Evolutionary conservation across 2,329 filamentous ascomycete genomes (phyloP), one percentile per base, ranked within the genome.

Genomic region (Dactylellina sp.): DNA sequence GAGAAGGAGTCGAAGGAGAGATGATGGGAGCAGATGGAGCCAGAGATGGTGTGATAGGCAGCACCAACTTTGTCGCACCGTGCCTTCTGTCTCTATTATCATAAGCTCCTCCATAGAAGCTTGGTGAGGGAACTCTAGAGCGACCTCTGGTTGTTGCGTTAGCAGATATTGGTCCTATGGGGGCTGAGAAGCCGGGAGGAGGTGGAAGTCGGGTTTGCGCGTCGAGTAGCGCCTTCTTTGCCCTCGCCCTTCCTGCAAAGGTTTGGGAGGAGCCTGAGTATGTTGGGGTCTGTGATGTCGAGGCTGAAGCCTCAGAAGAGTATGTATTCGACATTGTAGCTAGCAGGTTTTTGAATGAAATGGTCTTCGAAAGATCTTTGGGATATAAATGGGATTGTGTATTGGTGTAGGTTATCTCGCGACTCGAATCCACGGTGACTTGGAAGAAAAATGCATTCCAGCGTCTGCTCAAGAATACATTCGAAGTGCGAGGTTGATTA

Each of bases 401-500:
- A 42, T 61, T n/a, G 44, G 42, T 70, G 25, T 60, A 46, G 37
- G 60, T 72, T 72, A 72, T 72, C 68, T 72, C 68, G 68, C 68
- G 60, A 72, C 60, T 65, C 62, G 68, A 22, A 65, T 49, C 53
- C 42, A 60, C 53, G 60, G 60, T 25, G 56, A 32, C 25, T 60
- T 61, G 24, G 40, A 56, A 35, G 28, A 42, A 61, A 12, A 50
- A 72, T 72, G 68, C 68, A 72, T 72, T 72, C 68, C 68, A 65
- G 53, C 61, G 68, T 72, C 47, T 55, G 24, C 44, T 65, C 55
- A 72, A 53, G 60, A 72, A 72, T 20, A 50, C 68, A 72, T 72
- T 59, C 44, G 53, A 49, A 47, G 35, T 39, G 44, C 32, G 20
- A 18, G 20, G 53, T 55, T 11, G n/a, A 16, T 40, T 40, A 12